Evolutionary conservation across 306 rosid genomes (phyloP), one percentile per base, ranked within the genome.

Genomic region (Quercus suber): DNA sequence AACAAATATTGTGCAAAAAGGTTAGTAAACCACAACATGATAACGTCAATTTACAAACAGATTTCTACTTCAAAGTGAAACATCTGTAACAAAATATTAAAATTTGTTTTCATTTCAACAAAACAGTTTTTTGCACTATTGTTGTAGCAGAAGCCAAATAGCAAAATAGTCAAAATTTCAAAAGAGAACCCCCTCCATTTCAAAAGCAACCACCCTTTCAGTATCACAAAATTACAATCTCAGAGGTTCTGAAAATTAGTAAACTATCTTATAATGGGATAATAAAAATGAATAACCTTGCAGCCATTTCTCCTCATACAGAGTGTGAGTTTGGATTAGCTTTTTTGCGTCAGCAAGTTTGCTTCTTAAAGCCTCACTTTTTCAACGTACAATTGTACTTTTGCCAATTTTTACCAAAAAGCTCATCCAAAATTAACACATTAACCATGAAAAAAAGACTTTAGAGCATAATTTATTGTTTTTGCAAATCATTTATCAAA

Each of bases 11-110:
- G 14, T 17, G 64, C 15, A 55, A n/a, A 80, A 20, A 52, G 58
- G 27, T 69, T 65, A 68, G 55, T 73, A 57, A 75, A 75, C 77
- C n/a, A 77, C 30, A 55, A 71, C 51, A 57, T 51, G 20, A 37
- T n/a, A 55, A 59, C 10, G 14, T 35, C 23, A 15, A 5, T 43
- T 17, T 4, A 4, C 5, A 28, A 58, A 59, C 67, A 33, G 45
- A 4, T 28, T 18, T 65, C 11, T 18, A 33, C n/a, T 65, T 65
- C 25, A 31, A 65, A 28, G 23, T 14, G 35, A 63, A 31, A 31
- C 21, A 33, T 17, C 41, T 5, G 37, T 25, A 65, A 25, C 51
- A 65, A 17, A 20, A 65, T 28, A 31, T 20, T 30, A 8, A 18
- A 65, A 65, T 18, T 20, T 19, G 43, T 30, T 60, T 60, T 65